Conservation (phyloP, 129 eudicot genomes). For the Chrysanthemum lavandulifolium region DNA sequence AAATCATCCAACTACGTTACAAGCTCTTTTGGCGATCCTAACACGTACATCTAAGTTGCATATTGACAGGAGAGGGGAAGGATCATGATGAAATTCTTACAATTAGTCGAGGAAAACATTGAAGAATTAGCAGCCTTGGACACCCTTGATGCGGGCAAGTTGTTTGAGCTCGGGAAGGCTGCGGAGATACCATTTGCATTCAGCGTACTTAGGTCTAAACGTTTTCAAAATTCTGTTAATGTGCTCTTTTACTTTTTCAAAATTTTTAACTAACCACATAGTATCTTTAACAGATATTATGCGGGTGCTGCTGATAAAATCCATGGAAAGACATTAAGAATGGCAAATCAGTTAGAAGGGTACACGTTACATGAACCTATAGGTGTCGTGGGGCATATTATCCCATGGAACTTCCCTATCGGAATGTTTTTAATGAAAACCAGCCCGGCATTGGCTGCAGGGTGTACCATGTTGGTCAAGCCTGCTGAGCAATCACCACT, state of each 20-base stretch:
- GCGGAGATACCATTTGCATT: conserved; percentile 47
- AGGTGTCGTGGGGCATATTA: conserved; percentile 89
- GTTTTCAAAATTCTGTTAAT: background rate
- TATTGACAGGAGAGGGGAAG: conserved; percentile 61
- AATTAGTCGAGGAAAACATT: conserved; percentile 49
- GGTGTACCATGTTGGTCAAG: conserved; percentile 90
- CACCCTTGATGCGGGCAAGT: conserved; percentile 73
- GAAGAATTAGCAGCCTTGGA: conserved; percentile 83
- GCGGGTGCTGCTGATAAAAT: conserved; percentile 98
- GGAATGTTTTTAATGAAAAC: conserved; percentile 66
- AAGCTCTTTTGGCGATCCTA: background rate
- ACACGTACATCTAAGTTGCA: background rate
- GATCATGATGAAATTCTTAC: conserved; percentile 69
- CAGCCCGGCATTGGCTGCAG: conserved; percentile 88
- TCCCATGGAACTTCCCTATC: conserved; percentile 89
- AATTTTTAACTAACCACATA: background rate
- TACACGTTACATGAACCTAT: conserved; percentile 80
- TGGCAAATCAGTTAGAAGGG: conserved; percentile 61
- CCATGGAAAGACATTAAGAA: conserved; percentile 73
- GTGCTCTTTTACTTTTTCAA: background rate
- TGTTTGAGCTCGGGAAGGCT: conserved; percentile 38
- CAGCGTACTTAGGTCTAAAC: conserved; percentile 32
- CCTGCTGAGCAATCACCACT: conserved; percentile 98
- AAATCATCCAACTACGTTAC: too few species aligned
- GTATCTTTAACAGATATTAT: conserved; percentile 41